Evolutionary conservation across 1,284 basidiomycete genomes (phyloP).

Genomic region (Trametes hirsuta): DNA sequence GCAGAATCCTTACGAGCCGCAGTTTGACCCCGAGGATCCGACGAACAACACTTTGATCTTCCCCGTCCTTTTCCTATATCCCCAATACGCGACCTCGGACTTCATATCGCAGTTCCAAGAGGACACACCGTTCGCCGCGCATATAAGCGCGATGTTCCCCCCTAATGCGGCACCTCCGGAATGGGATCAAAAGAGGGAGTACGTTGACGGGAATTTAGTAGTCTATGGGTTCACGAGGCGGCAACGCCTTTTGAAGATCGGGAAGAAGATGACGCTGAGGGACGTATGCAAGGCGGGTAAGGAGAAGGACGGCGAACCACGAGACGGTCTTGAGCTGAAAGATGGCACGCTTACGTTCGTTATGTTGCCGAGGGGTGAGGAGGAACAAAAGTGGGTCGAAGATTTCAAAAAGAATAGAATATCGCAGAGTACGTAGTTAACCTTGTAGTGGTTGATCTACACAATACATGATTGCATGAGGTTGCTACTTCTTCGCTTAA

Average conservation of each 20-base stretch:
- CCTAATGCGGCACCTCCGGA: conserved; percentile 60
- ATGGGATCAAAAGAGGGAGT: conserved; percentile 84
- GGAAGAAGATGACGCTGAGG: conserved; percentile 83
- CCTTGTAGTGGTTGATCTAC: not conserved
- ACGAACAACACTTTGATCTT: conserved; percentile 67
- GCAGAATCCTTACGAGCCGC: conserved; percentile 57
- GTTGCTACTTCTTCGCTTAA: too few relatives aligned
- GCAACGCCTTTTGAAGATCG: conserved; percentile 85
- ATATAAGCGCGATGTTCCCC: conserved; percentile 86
- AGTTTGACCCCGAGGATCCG: conserved; percentile 66
- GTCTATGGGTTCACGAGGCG: conserved; percentile 85
- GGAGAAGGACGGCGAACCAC: conserved; percentile 58
- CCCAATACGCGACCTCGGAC: conserved; percentile 87
- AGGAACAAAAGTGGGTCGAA: conserved; percentile 88
- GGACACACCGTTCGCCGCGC: conserved; percentile 79
- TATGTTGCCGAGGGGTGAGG: conserved; percentile 82
- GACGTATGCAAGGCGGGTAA: conserved; percentile 74
- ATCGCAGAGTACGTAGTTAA: not conserved
- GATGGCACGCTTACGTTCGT: conserved; percentile 88
- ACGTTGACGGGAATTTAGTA: conserved; percentile 66
- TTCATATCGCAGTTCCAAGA: conserved; percentile 88
- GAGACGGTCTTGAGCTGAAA: conserved; percentile 84
- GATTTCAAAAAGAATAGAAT: conserved; percentile 74
- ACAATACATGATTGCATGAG: not conserved
- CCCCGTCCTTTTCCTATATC: conserved; percentile 93